Evolutionary conservation across 495 filamentous ascomycete genomes (phyloP), one percentile per base, ranked within the genome.

Genomic region (Evansstolkia leycettana): DNA sequence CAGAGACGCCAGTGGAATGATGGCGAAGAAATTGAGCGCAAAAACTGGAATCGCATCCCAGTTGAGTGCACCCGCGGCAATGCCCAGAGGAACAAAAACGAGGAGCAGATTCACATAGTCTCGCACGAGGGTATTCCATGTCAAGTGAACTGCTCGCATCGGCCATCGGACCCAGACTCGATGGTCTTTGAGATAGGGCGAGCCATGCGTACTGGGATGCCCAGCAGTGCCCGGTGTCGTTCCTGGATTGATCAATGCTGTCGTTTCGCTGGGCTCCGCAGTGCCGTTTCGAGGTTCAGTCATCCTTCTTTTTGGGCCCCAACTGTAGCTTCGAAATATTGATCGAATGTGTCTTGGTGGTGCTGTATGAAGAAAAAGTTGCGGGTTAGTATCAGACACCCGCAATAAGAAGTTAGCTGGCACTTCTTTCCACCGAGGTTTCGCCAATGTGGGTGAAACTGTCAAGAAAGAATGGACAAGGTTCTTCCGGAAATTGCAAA

Each of bases 21-120:
- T 98, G 37, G 90, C 89, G 46, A 94, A 69, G 59, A 96, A 98
- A 60, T 98, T 98, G 48, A 95, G 65, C 7, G 76, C 58, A 51
- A 98, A 98, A 24, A 92, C 73, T 17, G 73, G 72, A 0, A 81
- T 76, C 6, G 88, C 72, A 48, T 77, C 69, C 82, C 83, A 85
- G 25, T 69, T 58, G n/a, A 76, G 50, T 2, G 60, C 64, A 19
- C 85, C 89, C 14, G 85, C 73, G 35, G 88, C 48, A 40, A 98
- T 89, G 25, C 89, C 90, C 36, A 92, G 49, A 5, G 90, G 90
- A 7, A 96, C 90, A 50, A 92, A 90, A 36, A 94, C 55, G 37
- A 98, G 70, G 3, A 98, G 66, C 17, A 90, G 42, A 52, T 95
- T 96, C 53, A 90, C 78, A 55, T 84, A 86, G 50, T 84, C 78